phyloP scores from a whole-genome alignment of 2,329 filamentous ascomycete genomes.

The Claviceps africana region DNA sequence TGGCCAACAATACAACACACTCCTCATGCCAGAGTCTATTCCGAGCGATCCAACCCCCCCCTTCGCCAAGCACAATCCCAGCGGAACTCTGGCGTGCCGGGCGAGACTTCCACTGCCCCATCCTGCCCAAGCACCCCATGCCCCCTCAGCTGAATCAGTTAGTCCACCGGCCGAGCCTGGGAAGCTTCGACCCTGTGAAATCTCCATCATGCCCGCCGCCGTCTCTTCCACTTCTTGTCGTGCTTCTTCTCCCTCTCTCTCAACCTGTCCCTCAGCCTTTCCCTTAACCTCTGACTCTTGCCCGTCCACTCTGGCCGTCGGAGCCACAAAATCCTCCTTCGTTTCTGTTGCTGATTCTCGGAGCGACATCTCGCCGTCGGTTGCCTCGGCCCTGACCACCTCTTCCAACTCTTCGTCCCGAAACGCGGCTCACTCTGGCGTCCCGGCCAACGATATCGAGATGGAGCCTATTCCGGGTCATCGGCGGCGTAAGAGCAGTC shows the following conservation, averaged over 20 bases:
- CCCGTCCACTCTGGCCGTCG: not conserved
- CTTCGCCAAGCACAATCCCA: not conserved
- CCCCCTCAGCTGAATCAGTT: not conserved
- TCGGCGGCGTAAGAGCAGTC: constrained; percentile 40
- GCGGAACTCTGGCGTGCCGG: constrained; percentile 1
- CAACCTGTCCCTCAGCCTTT: not conserved
- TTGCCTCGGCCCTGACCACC: constrained; percentile 6
- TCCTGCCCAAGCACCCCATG: not conserved
- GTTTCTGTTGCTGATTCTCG: not conserved
- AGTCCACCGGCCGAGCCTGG: constrained; percentile 1
- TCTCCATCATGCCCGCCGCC: constrained; percentile 7
- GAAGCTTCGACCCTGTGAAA: constrained; percentile 3
- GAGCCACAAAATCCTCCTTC: not conserved
- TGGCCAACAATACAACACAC: not conserved
- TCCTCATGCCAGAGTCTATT: not conserved
- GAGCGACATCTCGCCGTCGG: not conserved
- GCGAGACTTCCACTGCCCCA: not conserved
- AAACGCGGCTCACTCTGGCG: constrained; percentile 5
- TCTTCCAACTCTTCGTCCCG: constrained; percentile 6
- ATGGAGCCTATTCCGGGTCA: constrained; percentile 42
- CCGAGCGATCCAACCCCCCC: not conserved
- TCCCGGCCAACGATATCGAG: constrained; percentile 32
- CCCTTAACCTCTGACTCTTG: not conserved
- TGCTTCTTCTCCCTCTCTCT: not conserved
- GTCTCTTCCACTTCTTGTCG: not conserved